Base-by-base conservation (phyloP, 371 early-diverging fungal genomes). In the Mortierella sp. region DNA sequence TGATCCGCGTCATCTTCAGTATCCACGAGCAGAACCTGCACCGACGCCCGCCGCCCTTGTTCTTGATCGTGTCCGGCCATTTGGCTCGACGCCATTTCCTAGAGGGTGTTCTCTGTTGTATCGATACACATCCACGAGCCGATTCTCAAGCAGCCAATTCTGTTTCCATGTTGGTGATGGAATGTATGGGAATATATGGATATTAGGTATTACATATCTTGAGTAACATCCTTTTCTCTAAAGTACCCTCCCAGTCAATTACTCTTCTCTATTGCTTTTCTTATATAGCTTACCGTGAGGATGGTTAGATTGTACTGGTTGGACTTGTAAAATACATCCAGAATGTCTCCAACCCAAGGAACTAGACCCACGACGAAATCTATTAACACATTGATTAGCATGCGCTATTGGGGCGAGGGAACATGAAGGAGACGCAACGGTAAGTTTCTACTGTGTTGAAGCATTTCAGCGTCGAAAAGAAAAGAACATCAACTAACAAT, bases 31-130 rank as follows among this genome's bases (percentile, higher is more conserved):
- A 17, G 47, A 43, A 14, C 51, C 56, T 17, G 14, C 37, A n/a
- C 60, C 60, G 17, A 64, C 23, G 21, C 64, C 64, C 3, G 64
- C 49, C 41, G 64, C 64, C 8, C 56, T 37, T 28, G 64, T n/a
- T 30, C 56, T 42, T 11, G 60, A 41, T 30, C 53, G 49, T 6
- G 39, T 21, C 21, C 71, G 64, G 46, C 56, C 64, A 7, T 32
- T 23, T 4, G 71, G 64, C 19, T 71, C 71, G 1, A 19, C 28
- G 14, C 64, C 60, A 15, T 28, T 60, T 4, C 26, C 27, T 11
- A 71, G 51, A 37, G 75, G 75, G 47, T 73, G 75, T 28, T 73
- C 75, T 8, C 56, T 32, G 28, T 73, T 68, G 64, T 68, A 73
- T 1, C 56, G 49, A 12, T 59, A 43, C 27, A 73, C 75, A n/a